Evolutionary conservation across 306 rosid species (phyloP), one percentile per base, ranked within the genome.

Genomic region (Cucurbita moschata): DNA sequence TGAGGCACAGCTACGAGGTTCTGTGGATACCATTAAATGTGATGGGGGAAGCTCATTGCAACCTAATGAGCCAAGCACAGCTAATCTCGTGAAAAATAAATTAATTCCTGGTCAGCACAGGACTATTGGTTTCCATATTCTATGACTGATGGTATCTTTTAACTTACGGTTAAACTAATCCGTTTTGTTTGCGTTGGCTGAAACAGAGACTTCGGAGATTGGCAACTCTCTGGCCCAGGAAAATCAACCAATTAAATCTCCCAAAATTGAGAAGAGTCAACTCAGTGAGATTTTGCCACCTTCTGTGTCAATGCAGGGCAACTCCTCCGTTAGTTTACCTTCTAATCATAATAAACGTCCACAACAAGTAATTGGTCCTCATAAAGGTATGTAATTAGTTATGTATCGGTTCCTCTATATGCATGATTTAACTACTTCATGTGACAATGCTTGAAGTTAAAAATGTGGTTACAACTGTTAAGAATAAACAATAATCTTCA

Each of bases 321-420:
- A 78, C 79, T 83, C 92, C 74, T 65, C 87, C 4, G 81, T 73
- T 65, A 86, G 83, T 53, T 87, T 89, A 19, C 96, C 96, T 77
- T 89, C 97, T 68, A 91, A 88, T 79, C 81, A 86, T 75, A 86
- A 77, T 76, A 89, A 75, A 74, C 84, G 92, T 66, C 80, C 92
- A 8, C 90, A 89, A 76, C 97, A 83, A 79, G 50, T 60, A 77
- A 72, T 54, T 82, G 91, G 91, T 63, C 37, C 85, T 75, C 96
- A 87, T 80, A 95, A 87, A 87, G 97, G 99, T 95, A 84, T 5
- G 35, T 10, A 19, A 68, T 64, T 78, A 50, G 60, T 64, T 40
- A 4, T 60, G 7, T 10, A 1, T 61, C 46, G 10, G 14, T 30
- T 23, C 23, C 16, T 53, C 18, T 56, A 30, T 42, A 61, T 54